Conservation (phyloP, 805 yeast genomes). For the Cyberlindnera saturnus region DNA sequence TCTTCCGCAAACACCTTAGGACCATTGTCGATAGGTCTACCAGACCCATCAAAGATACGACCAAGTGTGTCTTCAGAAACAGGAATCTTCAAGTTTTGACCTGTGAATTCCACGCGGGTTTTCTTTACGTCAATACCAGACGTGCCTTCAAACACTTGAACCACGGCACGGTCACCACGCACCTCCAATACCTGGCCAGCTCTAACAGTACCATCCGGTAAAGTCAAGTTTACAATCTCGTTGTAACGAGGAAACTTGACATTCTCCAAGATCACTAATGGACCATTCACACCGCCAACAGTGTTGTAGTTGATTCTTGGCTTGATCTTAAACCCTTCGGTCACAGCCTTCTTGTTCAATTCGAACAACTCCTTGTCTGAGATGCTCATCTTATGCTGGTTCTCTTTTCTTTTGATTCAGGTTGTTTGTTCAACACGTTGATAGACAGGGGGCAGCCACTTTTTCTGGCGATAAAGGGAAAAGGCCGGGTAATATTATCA, state of each 20-base stretch:
- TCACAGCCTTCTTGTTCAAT: constrained; percentile 85
- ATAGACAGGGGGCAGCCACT: no score
- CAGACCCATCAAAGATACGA: constrained; percentile 97
- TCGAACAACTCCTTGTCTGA: constrained; percentile 46
- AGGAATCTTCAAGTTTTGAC: constrained; percentile 85
- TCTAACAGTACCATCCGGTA: constrained; percentile 91
- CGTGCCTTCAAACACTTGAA: constrained; percentile 98
- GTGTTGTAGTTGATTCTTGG: constrained; percentile 94
- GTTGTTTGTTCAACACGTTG: neutral
- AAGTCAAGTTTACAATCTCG: constrained; percentile 93
- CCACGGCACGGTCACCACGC: constrained; percentile 94
- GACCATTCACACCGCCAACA: constrained; percentile 98
- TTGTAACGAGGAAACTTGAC: constrained; percentile 87
- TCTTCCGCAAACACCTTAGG: constrained; percentile 99
- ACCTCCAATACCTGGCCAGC: constrained; percentile 99
- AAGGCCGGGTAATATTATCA: neutral
- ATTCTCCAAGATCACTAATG: constrained; percentile 83
- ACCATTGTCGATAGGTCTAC: constrained; percentile 96
- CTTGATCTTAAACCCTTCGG: constrained; percentile 83
- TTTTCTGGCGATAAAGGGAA: no score
- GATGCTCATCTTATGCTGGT: constrained; percentile 14
- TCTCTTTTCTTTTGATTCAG: neutral
- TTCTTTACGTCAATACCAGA: constrained; percentile 98
- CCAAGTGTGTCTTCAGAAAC: constrained; percentile 97
- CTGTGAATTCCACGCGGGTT: constrained; percentile 96